Evolutionary conservation across 116 monocot species (phyloP).

Genomic region (Trichopus zeylanicus): DNA sequence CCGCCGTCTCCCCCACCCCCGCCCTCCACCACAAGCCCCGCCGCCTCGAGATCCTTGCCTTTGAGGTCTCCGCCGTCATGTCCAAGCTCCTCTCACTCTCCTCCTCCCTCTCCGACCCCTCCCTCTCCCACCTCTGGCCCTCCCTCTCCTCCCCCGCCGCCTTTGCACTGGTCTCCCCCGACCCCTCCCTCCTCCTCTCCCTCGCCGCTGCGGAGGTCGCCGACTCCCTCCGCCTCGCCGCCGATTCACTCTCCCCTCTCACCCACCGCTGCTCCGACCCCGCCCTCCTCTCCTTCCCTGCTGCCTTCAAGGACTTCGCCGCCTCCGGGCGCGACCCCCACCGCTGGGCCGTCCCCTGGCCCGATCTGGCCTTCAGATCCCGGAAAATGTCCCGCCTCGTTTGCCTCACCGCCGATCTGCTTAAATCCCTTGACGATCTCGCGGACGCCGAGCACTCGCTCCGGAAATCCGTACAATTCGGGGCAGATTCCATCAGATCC

Average conservation of each 20-base stretch:
- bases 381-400: conserved; percentile 58
- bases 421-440: conserved; percentile 44
- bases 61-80: conserved; percentile 74
- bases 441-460: conserved; percentile 43
- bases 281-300: conserved; percentile 22
- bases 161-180: conserved; percentile 63
- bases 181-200: conserved; percentile 53
- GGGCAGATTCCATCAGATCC: background rate
- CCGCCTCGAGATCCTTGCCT: conserved; percentile 54
- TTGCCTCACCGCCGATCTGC: conserved; percentile 26
- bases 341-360: conserved; percentile 35
- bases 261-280: conserved; percentile 35
- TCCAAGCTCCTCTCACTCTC: conserved; percentile 65
- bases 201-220: conserved; percentile 62
- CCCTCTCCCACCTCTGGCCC: conserved; percentile 37
- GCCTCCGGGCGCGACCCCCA: conserved; percentile 29
- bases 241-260: conserved; percentile 26
- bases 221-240: conserved; percentile 37
- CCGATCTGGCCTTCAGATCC: conserved; percentile 47
- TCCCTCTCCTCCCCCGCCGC: conserved; percentile 45
- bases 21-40: background rate
- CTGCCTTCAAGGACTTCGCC: conserved; percentile 22
- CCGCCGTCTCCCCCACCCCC: conserved; percentile 16
- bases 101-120: conserved; percentile 50
- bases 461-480: conserved; percentile 19